phyloP scores from a whole-genome alignment of 2,329 filamentous ascomycete genomes.

The Exutisphaerella laricina region DNA sequence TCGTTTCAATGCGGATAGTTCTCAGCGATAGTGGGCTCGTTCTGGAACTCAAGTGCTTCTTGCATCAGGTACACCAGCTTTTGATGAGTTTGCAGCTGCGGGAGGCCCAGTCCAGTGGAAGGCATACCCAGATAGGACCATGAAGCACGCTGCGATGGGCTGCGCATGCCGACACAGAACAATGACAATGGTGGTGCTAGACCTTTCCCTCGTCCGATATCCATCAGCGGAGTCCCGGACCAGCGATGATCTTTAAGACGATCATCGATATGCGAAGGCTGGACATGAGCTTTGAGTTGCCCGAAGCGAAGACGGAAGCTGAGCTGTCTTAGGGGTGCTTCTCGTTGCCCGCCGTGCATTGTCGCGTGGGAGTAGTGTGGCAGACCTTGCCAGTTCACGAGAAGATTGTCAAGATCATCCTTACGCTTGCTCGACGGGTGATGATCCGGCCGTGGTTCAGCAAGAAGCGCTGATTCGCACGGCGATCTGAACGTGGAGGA shows the following conservation, averaged over 20 bases:
- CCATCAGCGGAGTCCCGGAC: not conserved
- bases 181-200: too few relatives aligned
- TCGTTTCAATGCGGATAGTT: too few relatives aligned
- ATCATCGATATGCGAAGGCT: not conserved
- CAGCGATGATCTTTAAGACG: not conserved
- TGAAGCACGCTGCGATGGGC: too few relatives aligned
- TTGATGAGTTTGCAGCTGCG: too few relatives aligned
- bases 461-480: constrained; percentile 1
- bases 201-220: too few relatives aligned
- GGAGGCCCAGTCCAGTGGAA: too few relatives aligned
- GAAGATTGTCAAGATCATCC: not conserved
- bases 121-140: too few relatives aligned
- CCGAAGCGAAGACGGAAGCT: not conserved
- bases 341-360: not conserved
- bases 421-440: not conserved
- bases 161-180: too few relatives aligned
- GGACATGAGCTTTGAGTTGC: not conserved
- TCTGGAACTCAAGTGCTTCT: too few relatives aligned
- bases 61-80: too few relatives aligned
- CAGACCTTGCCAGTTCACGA: constrained; percentile 1
- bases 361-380: not conserved
- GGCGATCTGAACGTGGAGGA: constrained; percentile 4
- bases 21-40: too few relatives aligned
- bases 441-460: not conserved
- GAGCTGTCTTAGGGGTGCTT: not conserved